These are phyloP conservation scores for Lactifluus piperatus DNA, from an alignment of 768 basidiomycete species.

Conservation along the genomic window DNA sequence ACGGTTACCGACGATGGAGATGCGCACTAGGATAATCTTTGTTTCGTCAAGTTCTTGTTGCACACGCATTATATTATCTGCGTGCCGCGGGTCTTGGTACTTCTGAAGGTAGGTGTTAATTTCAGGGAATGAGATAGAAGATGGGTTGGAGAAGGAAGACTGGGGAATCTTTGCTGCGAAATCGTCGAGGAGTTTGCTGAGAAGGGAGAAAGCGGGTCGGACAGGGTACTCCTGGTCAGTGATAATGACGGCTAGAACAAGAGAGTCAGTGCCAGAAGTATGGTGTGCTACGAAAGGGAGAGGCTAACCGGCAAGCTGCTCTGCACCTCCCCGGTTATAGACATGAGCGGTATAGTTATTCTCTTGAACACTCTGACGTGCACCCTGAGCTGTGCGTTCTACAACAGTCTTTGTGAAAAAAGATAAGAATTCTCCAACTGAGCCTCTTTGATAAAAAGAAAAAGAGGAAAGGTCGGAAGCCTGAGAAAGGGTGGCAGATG, in stretches of 20 bases:
- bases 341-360: constrained; percentile 90
- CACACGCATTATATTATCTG: constrained; percentile 96
- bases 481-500: constrained; percentile 53
- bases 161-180: constrained; percentile 75
- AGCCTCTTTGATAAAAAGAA: constrained; percentile 87
- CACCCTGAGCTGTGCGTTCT: constrained; percentile 78
- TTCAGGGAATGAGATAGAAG: constrained; percentile 68
- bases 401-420: constrained; percentile 93
- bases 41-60: constrained; percentile 98
- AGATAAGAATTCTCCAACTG: constrained; percentile 84
- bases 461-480: constrained; percentile 83
- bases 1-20: background rate
- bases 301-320: constrained; percentile 69
- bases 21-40: constrained; percentile 88
- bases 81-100: constrained; percentile 95
- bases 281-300: background rate
- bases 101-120: constrained; percentile 72
- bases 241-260: constrained; percentile 68
- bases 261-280: constrained; percentile 8
- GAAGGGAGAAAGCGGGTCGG: constrained; percentile 89
- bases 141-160: constrained; percentile 53
- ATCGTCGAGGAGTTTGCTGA: constrained; percentile 90
- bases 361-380: constrained; percentile 91
- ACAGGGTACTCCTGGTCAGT: constrained; percentile 96
- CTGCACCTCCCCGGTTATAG: constrained; percentile 83